phyloP scores from a whole-genome alignment of 2,329 filamentous ascomycete genomes.

The Lithohypha guttulata region DNA sequence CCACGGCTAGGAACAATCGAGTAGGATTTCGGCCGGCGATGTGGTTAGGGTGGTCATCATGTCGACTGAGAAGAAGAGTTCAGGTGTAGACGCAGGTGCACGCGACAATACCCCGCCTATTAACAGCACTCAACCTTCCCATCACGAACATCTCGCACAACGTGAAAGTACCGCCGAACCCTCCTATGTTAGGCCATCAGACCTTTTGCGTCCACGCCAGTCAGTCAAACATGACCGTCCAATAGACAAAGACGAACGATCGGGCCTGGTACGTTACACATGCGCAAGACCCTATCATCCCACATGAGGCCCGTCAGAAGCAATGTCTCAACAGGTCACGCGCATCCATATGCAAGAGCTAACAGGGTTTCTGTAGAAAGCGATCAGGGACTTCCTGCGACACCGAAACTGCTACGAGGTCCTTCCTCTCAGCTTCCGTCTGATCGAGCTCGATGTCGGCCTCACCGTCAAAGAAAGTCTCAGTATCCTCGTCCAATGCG shows the following conservation, averaged over 20 bases:
- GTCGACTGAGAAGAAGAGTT: slow-evolving; percentile 7
- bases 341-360: no score
- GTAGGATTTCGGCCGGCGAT: slow-evolving; percentile 3
- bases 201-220: slow-evolving; percentile 34
- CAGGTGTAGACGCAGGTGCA: not conserved
- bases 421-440: slow-evolving; percentile 84
- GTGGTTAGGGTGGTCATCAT: slow-evolving; percentile 8
- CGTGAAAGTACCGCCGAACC: slow-evolving; percentile 22
- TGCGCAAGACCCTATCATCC: slow-evolving; percentile 9
- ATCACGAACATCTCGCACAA: not conserved
- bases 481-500: slow-evolving; percentile 90
- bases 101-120: not conserved
- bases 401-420: slow-evolving; percentile 97
- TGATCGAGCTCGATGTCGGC: slow-evolving; percentile 91
- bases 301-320: no score
- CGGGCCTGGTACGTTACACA: slow-evolving; percentile 34
- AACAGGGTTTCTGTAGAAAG: slow-evolving; percentile 47
- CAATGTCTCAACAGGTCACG: no score
- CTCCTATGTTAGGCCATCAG: slow-evolving; percentile 39
- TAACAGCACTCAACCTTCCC: not conserved
- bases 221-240: slow-evolving; percentile 33
- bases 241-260: slow-evolving; percentile 40
- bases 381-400: slow-evolving; percentile 90
- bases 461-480: slow-evolving; percentile 95
- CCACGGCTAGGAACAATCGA: not conserved